phyloP scores from a whole-genome alignment of 768 basidiomycete species.

The Lactarius trivialis region DNA sequence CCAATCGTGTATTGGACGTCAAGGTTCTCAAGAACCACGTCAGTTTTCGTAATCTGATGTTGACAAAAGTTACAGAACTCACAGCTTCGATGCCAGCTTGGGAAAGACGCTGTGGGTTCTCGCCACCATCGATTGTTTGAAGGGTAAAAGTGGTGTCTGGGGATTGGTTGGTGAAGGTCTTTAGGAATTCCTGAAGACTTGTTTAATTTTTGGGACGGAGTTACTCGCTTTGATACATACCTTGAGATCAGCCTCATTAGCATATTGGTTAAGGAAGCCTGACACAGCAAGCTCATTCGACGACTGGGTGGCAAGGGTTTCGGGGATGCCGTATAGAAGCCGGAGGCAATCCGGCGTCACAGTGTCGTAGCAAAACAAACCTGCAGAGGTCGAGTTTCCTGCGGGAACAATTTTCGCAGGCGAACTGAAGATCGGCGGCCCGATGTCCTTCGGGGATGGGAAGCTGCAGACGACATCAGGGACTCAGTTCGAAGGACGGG shows the following conservation, averaged over 20 bases:
- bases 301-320: constrained; percentile 17
- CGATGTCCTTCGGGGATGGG: not conserved
- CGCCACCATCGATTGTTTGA: constrained; percentile 1
- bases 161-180: not conserved
- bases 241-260: not conserved
- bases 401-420: not conserved
- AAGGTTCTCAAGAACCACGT: too few relatives aligned
- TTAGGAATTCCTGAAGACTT: too few relatives aligned
- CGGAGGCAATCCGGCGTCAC: constrained; percentile 22
- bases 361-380: not conserved
- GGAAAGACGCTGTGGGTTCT: not conserved
- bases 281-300: constrained; percentile 22
- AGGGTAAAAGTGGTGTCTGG: not conserved
- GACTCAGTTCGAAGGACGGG: not conserved
- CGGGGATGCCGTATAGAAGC: constrained; percentile 24
- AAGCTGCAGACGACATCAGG: not conserved
- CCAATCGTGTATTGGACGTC: constrained; percentile 27
- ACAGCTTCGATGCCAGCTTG: constrained; percentile 2
- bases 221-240: too few relatives aligned
- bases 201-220: too few relatives aligned
- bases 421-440: not conserved
- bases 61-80: not conserved
- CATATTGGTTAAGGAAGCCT: constrained; percentile 16
- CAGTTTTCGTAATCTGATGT: not conserved
- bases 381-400: not conserved